Conservation (phyloP, 257 asterid genomes). For the Cordia subcordata region DNA sequence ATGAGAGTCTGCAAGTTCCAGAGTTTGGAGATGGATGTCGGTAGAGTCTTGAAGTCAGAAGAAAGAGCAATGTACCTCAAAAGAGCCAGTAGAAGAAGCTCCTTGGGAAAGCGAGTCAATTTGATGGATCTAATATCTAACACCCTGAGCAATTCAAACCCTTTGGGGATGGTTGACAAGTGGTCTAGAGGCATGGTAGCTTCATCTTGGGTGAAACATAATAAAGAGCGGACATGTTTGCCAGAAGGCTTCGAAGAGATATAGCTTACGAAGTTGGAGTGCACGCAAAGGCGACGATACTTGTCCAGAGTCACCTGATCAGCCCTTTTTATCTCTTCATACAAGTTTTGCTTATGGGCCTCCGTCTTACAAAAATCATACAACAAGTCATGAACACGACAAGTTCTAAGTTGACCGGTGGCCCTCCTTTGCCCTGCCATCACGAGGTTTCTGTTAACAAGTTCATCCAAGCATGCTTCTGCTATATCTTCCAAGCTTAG, state of each 20-base stretch:
- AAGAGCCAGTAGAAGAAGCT: slow-evolving; percentile 15
- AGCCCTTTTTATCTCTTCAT: slow-evolving; percentile 25
- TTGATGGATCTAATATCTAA: slow-evolving; percentile 22
- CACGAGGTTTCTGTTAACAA: slow-evolving; percentile 1
- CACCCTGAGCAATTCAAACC: slow-evolving; percentile 28
- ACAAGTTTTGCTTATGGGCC: slow-evolving; percentile 28
- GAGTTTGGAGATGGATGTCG: slow-evolving; percentile 11
- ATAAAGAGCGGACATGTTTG: slow-evolving; percentile 31
- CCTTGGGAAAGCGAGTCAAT: slow-evolving; percentile 19
- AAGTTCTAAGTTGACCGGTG: too few species aligned
- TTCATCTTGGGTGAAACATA: slow-evolving; percentile 25
- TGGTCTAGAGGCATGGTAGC: neutral
- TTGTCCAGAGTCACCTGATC: slow-evolving; percentile 8
- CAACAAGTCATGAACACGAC: too few species aligned
- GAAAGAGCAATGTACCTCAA: slow-evolving; percentile 4
- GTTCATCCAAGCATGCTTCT: slow-evolving; percentile 24
- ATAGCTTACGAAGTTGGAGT: slow-evolving; percentile 4
- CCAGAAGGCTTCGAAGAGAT: slow-evolving; percentile 9
- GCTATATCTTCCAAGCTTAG: slow-evolving; percentile 34
- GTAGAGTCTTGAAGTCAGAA: slow-evolving; percentile 11
- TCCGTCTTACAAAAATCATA: slow-evolving; percentile 29
- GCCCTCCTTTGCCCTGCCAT: too few species aligned
- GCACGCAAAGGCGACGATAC: too few species aligned
- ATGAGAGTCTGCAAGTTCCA: slow-evolving; percentile 22
- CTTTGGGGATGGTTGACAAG: slow-evolving; percentile 14